Conservation (phyloP, 208 protist genomes). For the Vickermania ingenoplastis region DNA sequence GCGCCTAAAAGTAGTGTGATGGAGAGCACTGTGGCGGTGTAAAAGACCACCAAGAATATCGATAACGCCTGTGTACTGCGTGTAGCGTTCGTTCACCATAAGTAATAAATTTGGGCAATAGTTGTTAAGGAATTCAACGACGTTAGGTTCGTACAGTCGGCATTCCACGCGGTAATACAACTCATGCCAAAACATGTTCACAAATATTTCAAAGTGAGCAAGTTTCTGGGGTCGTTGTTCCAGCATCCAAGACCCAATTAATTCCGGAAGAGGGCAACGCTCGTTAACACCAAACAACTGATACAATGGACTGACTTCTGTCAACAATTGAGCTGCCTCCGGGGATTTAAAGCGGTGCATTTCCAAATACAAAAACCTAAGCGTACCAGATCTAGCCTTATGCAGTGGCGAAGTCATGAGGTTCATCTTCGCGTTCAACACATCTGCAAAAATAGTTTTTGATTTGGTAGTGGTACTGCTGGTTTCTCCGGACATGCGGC, state of each 20-base stretch:
- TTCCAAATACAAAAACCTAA: slow-evolving; percentile 24
- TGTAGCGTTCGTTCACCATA: slow-evolving; percentile 26
- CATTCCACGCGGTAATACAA: slow-evolving; percentile 24
- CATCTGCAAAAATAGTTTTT: slow-evolving; percentile 26
- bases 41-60: slow-evolving; percentile 6
- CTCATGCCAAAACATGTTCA: slow-evolving; percentile 52
- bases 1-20: background rate
- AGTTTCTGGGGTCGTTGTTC: slow-evolving; percentile 12
- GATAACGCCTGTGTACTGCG: slow-evolving; percentile 13
- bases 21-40: background rate
- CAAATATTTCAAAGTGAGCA: slow-evolving; percentile 32
- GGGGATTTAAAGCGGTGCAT: slow-evolving; percentile 22
- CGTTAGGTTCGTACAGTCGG: slow-evolving; percentile 16
- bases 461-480: slow-evolving; percentile 14
- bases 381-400: slow-evolving; percentile 21
- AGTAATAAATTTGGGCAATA: slow-evolving; percentile 16
- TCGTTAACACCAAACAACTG: slow-evolving; percentile 45
- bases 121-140: slow-evolving; percentile 3
- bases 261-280: slow-evolving; percentile 39
- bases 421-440: slow-evolving; percentile 40
- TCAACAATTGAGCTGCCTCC: slow-evolving; percentile 14
- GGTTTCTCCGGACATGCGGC: background rate
- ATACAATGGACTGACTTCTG: slow-evolving; percentile 36
- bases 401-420: slow-evolving; percentile 14
- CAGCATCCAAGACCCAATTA: slow-evolving; percentile 35